Evolutionary conservation across 768 basidiomycete genomes (phyloP), one percentile per base, ranked within the genome.

Genomic region (Postia placenta): DNA sequence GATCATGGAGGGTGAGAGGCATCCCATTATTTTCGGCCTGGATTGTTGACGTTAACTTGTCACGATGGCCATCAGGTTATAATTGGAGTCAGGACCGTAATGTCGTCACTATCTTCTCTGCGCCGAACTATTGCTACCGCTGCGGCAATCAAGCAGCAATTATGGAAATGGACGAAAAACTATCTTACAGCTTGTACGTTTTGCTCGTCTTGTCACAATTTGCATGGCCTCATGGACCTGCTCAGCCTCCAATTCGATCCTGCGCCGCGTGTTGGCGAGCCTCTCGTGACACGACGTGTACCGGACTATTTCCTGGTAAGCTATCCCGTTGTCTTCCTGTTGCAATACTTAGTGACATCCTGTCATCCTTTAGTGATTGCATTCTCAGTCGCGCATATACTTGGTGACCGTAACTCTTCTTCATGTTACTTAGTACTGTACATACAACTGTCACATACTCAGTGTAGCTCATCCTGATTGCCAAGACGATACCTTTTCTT

Each of bases 71-170:
- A 51, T 26, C 50, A 88, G 87, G 87, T 40, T 89, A 90, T 67
- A 96, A 92, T 66, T 98, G 95, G 95, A 92, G 93, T 51, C 95
- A 98, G 71, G 95, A 98, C 72, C 82, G 92, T 69, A 98, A 97
- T 66, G 95, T 99, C 20, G 95, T 99, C 56, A 99, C 95, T 37
- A 97, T 99, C 65, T 99, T 97, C 76, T 97, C 94, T 56, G 96
- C 96, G 57, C 96, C 96, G 37, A 99, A 99, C 72, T 99, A 97
- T 70, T 99, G 95, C 72, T 99, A 99, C 75, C 79, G 96, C 66
- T 99, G 96, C 66, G 96, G 96, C 47, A 99, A 99, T 68, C 96
- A 98, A 64, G 96, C 96, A 48, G 96, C 96, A 43, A 99, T 99
- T 67, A 95, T 99, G 85, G 96, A 99, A 69, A 96, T 99, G 68